phyloP scores from a whole-genome alignment of 176 grass and related monocot genomes.

The Pontederia crassipes region DNA sequence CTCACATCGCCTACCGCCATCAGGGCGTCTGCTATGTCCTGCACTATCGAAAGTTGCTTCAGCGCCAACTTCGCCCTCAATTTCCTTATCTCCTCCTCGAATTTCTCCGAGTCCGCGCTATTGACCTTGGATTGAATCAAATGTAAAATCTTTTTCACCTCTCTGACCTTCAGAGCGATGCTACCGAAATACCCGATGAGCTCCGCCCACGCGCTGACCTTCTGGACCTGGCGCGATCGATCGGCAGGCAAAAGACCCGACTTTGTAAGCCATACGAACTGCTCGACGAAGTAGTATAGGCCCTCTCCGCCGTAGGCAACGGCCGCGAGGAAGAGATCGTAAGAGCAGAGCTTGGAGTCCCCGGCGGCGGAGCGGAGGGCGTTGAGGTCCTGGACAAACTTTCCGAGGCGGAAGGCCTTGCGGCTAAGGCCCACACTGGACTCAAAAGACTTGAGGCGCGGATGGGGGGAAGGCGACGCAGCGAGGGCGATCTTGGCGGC shows the following conservation, averaged over 20 bases:
- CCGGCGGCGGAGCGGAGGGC: conserved; percentile 36
- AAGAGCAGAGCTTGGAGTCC: conserved; percentile 13
- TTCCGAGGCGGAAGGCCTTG: conserved; percentile 93
- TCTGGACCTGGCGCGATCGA: conserved; percentile 13
- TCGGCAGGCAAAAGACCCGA: conserved; percentile 15
- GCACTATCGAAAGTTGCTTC: conserved; percentile 17
- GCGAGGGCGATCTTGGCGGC: conserved; percentile 61
- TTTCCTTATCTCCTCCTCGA: conserved; percentile 14
- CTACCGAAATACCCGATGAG: conserved; percentile 19
- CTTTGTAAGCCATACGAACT: conserved; percentile 28
- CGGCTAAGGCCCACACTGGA: conserved; percentile 73
- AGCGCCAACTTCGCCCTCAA: conserved; percentile 17
- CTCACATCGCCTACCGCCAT: conserved; percentile 23
- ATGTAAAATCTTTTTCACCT: conserved; percentile 12
- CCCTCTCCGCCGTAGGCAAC: conserved; percentile 25
- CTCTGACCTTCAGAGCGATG: conserved; percentile 12
- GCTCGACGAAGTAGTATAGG: conserved; percentile 23
- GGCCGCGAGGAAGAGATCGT: conserved; percentile 13
- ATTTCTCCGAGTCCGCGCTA: background rate
- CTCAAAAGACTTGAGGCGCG: conserved; percentile 69
- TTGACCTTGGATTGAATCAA: background rate
- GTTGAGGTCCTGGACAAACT: conserved; percentile 82
- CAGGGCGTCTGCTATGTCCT: conserved; percentile 21
- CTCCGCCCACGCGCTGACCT: conserved; percentile 23
- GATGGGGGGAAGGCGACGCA: conserved; percentile 26